Evolutionary conservation across 208 protist genomes (phyloP).

Genomic region (Porcisia deanei): DNA sequence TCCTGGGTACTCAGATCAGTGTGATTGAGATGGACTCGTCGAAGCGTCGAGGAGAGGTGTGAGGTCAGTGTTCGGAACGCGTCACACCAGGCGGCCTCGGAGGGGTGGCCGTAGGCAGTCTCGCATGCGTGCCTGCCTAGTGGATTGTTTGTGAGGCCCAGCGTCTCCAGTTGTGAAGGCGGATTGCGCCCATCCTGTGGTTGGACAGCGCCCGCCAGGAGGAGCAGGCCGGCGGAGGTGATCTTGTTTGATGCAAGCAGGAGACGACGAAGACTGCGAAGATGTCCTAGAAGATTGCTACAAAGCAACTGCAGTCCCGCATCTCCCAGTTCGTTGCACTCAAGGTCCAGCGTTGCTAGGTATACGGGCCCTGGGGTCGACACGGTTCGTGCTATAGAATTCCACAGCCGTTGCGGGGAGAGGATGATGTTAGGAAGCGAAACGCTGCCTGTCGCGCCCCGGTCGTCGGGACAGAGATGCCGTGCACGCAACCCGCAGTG

Average conservation of each 20-base stretch:
- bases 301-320: constrained; percentile 24
- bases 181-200: background rate
- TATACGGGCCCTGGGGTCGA: background rate
- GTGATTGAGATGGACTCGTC: constrained; percentile 48
- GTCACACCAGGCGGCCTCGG: background rate
- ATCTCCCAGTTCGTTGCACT: constrained; percentile 36
- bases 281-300: constrained; percentile 2
- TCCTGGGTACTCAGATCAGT: constrained; percentile 23
- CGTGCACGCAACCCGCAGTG: constrained; percentile 21
- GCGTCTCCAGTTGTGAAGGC: constrained; percentile 14
- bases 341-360: constrained; percentile 38
- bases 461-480: constrained; percentile 5
- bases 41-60: constrained; percentile 10
- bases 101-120: background rate
- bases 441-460: background rate
- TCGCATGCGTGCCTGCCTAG: constrained; percentile 2
- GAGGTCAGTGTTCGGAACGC: constrained; percentile 14
- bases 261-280: constrained; percentile 29
- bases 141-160: constrained; percentile 51
- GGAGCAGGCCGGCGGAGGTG: constrained; percentile 5
- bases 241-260: constrained; percentile 33
- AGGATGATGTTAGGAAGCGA: constrained; percentile 12
- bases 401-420: constrained; percentile 8
- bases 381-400: background rate
- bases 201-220: background rate